Evolutionary conservation across 768 basidiomycete genomes (phyloP).

Genomic region (Nevesoporus exiguus): DNA sequence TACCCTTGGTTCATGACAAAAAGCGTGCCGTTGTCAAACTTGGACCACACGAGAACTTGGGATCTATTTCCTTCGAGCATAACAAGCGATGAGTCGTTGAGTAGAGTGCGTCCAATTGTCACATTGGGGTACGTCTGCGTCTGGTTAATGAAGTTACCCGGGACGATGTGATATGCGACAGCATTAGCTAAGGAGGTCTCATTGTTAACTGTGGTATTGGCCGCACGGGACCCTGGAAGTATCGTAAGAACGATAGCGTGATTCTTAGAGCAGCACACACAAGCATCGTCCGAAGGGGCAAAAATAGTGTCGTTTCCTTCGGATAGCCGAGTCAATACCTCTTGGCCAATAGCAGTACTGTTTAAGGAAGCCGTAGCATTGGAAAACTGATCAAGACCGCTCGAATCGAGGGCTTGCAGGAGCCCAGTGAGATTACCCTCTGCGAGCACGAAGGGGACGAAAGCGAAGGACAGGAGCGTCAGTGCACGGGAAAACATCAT

Average conservation of each 20-base stretch:
- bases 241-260: conserved; percentile 1
- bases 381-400: conserved; percentile 44
- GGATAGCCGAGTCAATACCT: conserved; percentile 42
- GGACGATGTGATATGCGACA: conserved; percentile 55
- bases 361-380: conserved; percentile 40
- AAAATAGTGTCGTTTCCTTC: conserved; percentile 51
- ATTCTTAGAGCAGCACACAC: conserved; percentile 37
- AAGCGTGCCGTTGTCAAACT: conserved; percentile 35
- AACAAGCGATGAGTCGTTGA: conserved; percentile 47
- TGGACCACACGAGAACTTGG: conserved; percentile 54
- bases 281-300: conserved; percentile 53
- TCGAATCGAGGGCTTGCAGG: conserved; percentile 34
- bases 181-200: conserved; percentile 41
- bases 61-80: conserved; percentile 54
- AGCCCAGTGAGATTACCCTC: conserved; percentile 34
- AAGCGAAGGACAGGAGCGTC: conserved; percentile 16
- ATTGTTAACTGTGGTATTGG: conserved; percentile 28
- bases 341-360: conserved; percentile 39
- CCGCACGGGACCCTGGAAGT: conserved; percentile 3
- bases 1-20: conserved; percentile 51
- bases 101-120: conserved; percentile 63
- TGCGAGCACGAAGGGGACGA: conserved; percentile 30
- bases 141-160: conserved; percentile 45
- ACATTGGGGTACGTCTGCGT: conserved; percentile 49
- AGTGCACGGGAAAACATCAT: conserved; percentile 17